Percentiles rank a stretch among this genome's conserved stretches.
Conservation (phyloP, 108 stramenopile genomes). For the Nitzschia palea region DNA sequence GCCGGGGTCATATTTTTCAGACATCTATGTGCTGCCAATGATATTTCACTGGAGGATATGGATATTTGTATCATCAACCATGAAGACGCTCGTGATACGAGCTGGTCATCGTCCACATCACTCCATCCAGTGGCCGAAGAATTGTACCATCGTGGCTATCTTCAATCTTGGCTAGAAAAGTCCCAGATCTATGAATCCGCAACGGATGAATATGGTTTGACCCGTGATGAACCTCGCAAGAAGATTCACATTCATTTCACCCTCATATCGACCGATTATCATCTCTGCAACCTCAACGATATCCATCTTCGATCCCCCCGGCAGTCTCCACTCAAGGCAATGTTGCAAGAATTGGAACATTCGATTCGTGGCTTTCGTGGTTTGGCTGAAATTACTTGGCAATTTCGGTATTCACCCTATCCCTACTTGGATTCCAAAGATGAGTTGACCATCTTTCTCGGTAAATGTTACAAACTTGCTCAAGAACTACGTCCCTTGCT, state of each 20-base stretch:
- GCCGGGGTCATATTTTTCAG: conserved; percentile 73
- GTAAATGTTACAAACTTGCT: conserved; percentile 70
- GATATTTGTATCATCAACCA: conserved; percentile 30
- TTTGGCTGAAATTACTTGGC: conserved; percentile 67
- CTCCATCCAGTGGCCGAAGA: conserved; percentile 19
- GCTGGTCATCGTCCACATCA: conserved; percentile 6
- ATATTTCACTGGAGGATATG: conserved; percentile 43
- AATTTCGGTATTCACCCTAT: conserved; percentile 70
- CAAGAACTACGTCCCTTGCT: conserved; percentile 71
- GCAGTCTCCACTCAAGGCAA: conserved; percentile 36
- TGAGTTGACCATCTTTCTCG: conserved; percentile 60
- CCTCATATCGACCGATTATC: conserved; percentile 71
- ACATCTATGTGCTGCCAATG: conserved; percentile 60
- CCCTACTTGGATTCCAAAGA: conserved; percentile 59
- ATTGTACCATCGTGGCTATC: conserved; percentile 5
- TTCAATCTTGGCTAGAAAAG: conserved; percentile 25
- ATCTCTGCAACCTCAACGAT: conserved; percentile 77
- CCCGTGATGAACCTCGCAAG: conserved; percentile 45
- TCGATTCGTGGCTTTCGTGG: conserved; percentile 26
- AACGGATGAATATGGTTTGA: conserved; percentile 48
- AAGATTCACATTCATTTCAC: conserved; percentile 70
- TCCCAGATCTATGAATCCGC: conserved; percentile 23
- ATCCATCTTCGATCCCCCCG: conserved; percentile 66
- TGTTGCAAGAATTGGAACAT: conserved; percentile 32
- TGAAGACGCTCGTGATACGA: conserved; percentile 11